Evolutionary conservation across 208 protist species (phyloP).

Genomic region (Phytomonas serpens): DNA sequence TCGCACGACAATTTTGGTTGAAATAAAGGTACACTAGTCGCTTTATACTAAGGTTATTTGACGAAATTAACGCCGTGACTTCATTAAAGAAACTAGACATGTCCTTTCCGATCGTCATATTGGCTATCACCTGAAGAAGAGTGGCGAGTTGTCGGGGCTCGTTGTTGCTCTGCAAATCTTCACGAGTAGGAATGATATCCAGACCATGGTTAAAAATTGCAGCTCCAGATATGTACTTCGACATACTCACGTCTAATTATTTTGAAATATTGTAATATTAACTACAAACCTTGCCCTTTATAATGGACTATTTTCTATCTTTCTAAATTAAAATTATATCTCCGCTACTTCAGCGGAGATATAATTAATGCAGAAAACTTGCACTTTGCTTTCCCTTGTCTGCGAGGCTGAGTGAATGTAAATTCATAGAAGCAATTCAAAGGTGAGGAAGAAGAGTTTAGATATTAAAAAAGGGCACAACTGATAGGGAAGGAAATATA

Average conservation of each 20-base stretch:
- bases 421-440: neutral
- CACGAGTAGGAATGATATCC: constrained; percentile 81
- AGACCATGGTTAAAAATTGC: constrained; percentile 60
- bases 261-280: neutral
- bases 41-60: constrained; percentile 95
- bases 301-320: neutral
- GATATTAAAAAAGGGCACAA: neutral
- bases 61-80: constrained; percentile 94
- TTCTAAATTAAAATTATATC: neutral
- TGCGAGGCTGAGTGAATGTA: neutral
- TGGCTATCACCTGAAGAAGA: constrained; percentile 96
- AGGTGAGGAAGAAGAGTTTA: neutral
- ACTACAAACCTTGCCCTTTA: neutral
- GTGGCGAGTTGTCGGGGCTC: constrained; percentile 89
- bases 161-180: constrained; percentile 84
- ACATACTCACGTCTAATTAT: constrained; percentile 6
- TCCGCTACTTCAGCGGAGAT: neutral
- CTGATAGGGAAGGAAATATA: neutral
- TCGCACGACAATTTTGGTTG: constrained; percentile 95
- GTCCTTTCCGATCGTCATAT: constrained; percentile 98
- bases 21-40: constrained; percentile 99
- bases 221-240: constrained; percentile 23
- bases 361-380: constrained; percentile 1
- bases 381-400: neutral
- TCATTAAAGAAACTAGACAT: constrained; percentile 92